phyloP scores from a whole-genome alignment of 176 grass and related monocot species.

The Bolboschoenus planiculmis region DNA sequence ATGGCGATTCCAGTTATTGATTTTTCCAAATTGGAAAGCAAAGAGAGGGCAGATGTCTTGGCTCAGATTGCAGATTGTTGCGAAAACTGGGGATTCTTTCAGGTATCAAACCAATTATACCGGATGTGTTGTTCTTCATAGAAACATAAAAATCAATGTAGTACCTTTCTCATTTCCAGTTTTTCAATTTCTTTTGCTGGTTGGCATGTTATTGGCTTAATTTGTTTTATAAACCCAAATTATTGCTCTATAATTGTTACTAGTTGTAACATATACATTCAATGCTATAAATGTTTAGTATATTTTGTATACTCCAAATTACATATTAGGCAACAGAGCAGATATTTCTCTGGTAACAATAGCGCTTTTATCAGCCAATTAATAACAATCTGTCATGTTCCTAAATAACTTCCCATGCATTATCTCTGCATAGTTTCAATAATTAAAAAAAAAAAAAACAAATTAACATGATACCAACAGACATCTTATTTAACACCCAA shows the following conservation, averaged over 20 bases:
- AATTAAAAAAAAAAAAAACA: not conserved
- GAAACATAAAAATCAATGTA: not conserved
- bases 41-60: constrained; percentile 39
- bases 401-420: not conserved
- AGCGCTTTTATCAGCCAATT: not conserved
- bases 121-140: not conserved
- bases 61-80: constrained; percentile 53
- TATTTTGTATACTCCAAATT: too few species aligned
- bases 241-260: not conserved
- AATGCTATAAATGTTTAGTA: not conserved
- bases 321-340: not conserved
- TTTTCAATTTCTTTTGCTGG: not conserved
- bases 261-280: not conserved
- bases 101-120: constrained; percentile 30
- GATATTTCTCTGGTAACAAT: too few species aligned
- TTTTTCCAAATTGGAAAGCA: constrained; percentile 68
- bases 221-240: not conserved
- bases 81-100: constrained; percentile 83
- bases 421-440: not conserved
- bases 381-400: not conserved
- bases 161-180: not conserved
- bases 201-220: not conserved
- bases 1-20: constrained; percentile 84
- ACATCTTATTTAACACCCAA: not conserved
- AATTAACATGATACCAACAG: not conserved